Base-by-base conservation (phyloP, 441 rosid genomes). In the Gossypium trilobum region DNA sequence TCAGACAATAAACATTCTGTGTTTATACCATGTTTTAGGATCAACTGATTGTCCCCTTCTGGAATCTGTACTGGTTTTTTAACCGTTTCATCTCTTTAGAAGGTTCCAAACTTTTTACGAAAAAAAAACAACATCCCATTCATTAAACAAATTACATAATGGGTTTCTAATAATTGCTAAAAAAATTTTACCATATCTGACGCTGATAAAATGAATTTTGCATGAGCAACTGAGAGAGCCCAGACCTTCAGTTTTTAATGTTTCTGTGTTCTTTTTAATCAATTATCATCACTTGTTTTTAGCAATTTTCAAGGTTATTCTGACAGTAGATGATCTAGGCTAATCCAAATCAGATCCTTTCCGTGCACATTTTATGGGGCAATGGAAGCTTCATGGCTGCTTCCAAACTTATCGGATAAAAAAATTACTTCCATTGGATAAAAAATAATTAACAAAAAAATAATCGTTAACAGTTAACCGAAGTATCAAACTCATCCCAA, bases 341-440 rank as follows among this genome's bases (percentile, higher is more conserved):
- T 39, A 63, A 63, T 63, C 68, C 68, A 63, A 65, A 11, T 20
- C 33, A 19, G 9, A 20, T 42, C 5, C 20, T 19, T 33, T 4
- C 50, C 13, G 5, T 31, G 11, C 31, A 17, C 13, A 31, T 16
- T 42, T 44, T 71, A 57, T 39, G 44, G 25, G 23, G 39, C 22
- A 23, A 29, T 19, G 73, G 75, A 70, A 78, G 70, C 57, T 78
- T 78, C 81, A 57, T 2, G 48, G 75, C 42, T 74, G 75, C 68
- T 78, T 71, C 78, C 70, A 48, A 46, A 25, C 6, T 25, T 27
- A 2, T 55, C 16, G 70, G 51, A 19, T 29, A 46, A 46, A 46
- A 14, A 19, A 72, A 5, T 58, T 39, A 2, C 10, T 60, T 2
- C 17, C n/a, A 22, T 25, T 67, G 39, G 7, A 16, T 59, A 20